Conservation (phyloP, 2,329 filamentous ascomycete genomes). For the Fusarium longipes region DNA sequence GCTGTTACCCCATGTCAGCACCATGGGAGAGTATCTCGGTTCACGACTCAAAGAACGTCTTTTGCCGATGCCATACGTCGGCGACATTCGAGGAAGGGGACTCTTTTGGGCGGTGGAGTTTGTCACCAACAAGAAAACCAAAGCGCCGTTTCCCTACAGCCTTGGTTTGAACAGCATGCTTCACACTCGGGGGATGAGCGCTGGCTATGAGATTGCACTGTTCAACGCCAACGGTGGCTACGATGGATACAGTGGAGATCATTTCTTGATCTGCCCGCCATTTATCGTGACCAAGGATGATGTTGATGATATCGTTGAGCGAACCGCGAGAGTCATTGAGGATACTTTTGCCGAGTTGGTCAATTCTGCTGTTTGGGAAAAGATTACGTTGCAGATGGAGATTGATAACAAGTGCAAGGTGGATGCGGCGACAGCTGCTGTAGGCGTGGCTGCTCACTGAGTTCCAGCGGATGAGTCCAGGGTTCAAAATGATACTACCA, state of each 20-base stretch:
- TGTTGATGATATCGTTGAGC: constrained; percentile 37
- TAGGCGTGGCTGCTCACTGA: constrained; percentile 10
- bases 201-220: constrained; percentile 35
- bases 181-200: constrained; percentile 34
- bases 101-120: constrained; percentile 42
- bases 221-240: constrained; percentile 41
- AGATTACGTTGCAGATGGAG: constrained; percentile 33
- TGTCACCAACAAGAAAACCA: constrained; percentile 37
- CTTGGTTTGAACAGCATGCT: constrained; percentile 23
- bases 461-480: neutral
- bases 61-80: constrained; percentile 21
- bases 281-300: constrained; percentile 32
- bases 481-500: too few species aligned
- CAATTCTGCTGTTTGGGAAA: constrained; percentile 29
- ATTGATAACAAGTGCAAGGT: neutral
- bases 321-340: constrained; percentile 28
- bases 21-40: constrained; percentile 32
- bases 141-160: constrained; percentile 31
- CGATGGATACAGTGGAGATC: constrained; percentile 39
- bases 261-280: constrained; percentile 37
- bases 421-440: neutral
- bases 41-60: constrained; percentile 25
- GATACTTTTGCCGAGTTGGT: constrained; percentile 35
- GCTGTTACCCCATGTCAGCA: neutral
- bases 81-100: constrained; percentile 36